Conservation (phyloP, 225 moss, liverwort and hornwort species). For the Marchantia paleacea region DNA sequence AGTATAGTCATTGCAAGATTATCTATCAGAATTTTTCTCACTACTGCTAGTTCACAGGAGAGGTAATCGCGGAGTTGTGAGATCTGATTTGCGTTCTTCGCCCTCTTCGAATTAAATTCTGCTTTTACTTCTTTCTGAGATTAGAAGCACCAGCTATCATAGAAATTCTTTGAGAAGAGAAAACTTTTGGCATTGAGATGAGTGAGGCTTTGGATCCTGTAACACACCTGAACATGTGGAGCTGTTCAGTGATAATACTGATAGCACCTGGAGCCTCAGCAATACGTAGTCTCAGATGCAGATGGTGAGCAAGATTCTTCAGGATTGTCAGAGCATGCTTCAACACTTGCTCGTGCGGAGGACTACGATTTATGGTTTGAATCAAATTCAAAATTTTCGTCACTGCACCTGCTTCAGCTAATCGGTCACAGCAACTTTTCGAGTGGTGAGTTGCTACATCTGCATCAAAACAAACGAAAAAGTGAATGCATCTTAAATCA, state of each 20-base stretch:
- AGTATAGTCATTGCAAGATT: not conserved
- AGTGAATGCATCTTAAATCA: not conserved
- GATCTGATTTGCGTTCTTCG: not conserved
- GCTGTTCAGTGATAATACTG: constrained; percentile 61
- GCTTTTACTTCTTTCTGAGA: not conserved
- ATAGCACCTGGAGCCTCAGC: constrained; percentile 59
- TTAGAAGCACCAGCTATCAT: not conserved
- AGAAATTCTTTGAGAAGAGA: not conserved
- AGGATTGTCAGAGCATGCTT: constrained; percentile 82
- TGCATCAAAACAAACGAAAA: constrained; percentile 25
- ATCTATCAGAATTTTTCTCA: not conserved
- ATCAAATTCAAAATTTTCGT: constrained; percentile 58
- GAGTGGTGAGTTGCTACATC: constrained; percentile 80
- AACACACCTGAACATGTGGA: constrained; percentile 64
- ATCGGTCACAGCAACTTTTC: constrained; percentile 60
- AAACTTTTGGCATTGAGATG: not conserved
- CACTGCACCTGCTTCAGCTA: constrained; percentile 74
- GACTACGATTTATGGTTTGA: constrained; percentile 76
- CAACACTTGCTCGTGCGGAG: constrained; percentile 80
- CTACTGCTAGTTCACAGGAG: not conserved
- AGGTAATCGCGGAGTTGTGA: not conserved
- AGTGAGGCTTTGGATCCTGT: not conserved
- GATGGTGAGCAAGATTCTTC: constrained; percentile 63
- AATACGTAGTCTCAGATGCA: constrained; percentile 46
- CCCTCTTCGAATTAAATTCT: too few species aligned